Base-by-base conservation (phyloP, 345 rosid species). In the Schrenkiella parvula region DNA sequence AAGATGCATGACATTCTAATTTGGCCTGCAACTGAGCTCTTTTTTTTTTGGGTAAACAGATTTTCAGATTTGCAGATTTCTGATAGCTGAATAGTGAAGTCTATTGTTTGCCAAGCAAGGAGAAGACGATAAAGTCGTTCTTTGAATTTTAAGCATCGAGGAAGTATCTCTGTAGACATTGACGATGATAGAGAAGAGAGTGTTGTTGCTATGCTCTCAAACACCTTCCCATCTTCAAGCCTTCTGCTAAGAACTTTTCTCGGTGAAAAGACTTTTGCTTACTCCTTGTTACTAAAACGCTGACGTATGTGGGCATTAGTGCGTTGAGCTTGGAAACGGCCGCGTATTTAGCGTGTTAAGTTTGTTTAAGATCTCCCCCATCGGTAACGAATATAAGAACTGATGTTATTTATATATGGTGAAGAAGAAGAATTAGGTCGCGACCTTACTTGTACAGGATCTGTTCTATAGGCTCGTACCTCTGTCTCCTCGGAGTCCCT, bases 191-290 rank as follows among this genome's bases (percentile, higher is more conserved):
- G 77, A 60, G 61, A 43, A 8, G 64, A 74, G 17, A 71, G 72
- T 4, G 77, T 39, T 25, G 70, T 74, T 34, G 75, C 43, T 50
- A 86, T 81, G 75, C 82, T 84, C 70, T 79, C 87, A 47, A 86
- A 86, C 91, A 84, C 66, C 51, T 71, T 75, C 64, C 82, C 85
- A 4, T 64, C 79, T 31, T 71, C 69, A 39, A 63, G 31, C 81
- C 84, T 60, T 47, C 58, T 55, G 7, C 70, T 61, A 15, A 86
- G 82, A 60, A 86, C 81, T 75, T 83, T 82, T 59, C 75, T n/a
- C 84, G 0, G 86, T 78, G 19, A 74, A 87, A 1, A 81, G 63
- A 14, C 91, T 88, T 68, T 86, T 86, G 38, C 78, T 74, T 43
- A 84, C 82, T 53, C 91, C 88, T 88, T 86, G 80, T 69, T 43